Base-by-base conservation (phyloP, 2,329 filamentous ascomycete genomes). In the Paracoccidioides lutzii region DNA sequence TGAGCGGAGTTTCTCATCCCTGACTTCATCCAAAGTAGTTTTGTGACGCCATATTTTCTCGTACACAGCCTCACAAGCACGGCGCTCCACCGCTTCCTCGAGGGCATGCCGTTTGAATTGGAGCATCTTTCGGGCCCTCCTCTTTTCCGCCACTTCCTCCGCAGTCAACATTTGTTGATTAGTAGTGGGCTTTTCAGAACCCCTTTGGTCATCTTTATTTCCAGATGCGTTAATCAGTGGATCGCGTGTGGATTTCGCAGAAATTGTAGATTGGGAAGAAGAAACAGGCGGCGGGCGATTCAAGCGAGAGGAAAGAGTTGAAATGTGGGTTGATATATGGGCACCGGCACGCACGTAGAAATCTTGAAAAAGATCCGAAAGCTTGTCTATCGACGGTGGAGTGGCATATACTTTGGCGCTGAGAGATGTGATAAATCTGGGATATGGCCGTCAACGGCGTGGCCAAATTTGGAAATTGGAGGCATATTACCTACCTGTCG, bases 1-100 rank as follows among this genome's bases (percentile, higher is more conserved):
- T 8, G 93, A 98, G 35, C 93, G 82, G 52, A 98, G 76, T 67
- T 95, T 96, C 65, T 95, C 90, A 67, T 98, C 93, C 65, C 91
- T 82, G 10, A 93, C 90, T 70, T 96, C 91, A 66, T 98, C 93
- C 64, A 97, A 84, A 0, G 91, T 95, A 67, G 80, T 93, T 58
- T 86, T 82, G 69, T 98, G 93, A 49, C 90, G 83, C 79, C 91
- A 98, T 67, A 98, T 88, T 61, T 87, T 84, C 57, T 84, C 79
- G 66, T 97, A 97, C 48, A 91, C 84, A 54, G 84, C 83, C 67
- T 95, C 89, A 66, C 88, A 94, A 9, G 90, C 80, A 59, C 87
- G 82, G 60, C 88, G 81, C 68, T 98, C 93, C 0, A 97, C 87
- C 3, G 90, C 89, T 70, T 98, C 93, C 70, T 98, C 91, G 35